These are phyloP conservation scores for Candida cerambycidarum DNA, from an alignment of 805 yeast genomes.

Conservation along the genomic window DNA sequence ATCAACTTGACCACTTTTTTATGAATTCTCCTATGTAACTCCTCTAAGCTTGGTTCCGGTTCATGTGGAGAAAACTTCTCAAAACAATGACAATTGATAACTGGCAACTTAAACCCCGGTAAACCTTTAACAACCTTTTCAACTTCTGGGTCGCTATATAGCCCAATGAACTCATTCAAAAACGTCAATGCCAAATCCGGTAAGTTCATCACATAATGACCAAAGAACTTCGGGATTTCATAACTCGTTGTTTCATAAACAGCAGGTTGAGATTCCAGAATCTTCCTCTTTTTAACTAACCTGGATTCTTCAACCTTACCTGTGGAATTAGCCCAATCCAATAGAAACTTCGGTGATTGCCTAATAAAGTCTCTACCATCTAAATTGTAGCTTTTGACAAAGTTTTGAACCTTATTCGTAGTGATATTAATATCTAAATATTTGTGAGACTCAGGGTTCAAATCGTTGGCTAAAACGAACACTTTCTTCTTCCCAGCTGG, in stretches of 20 bases:
- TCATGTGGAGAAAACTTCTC: conserved; percentile 80
- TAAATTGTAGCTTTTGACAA: conserved; percentile 62
- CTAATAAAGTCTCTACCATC: conserved; percentile 85
- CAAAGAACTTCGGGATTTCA: conserved; percentile 52
- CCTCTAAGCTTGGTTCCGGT: conserved; percentile 69
- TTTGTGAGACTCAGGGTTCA: conserved; percentile 83
- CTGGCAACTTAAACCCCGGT: conserved; percentile 62
- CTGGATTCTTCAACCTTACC: conserved; percentile 34
- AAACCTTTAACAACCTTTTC: conserved; percentile 31
- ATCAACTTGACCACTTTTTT: conserved; percentile 46
- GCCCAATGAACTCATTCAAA: conserved; percentile 72
- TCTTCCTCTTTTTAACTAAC: conserved; percentile 37
- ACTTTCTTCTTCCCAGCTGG: conserved; percentile 89
- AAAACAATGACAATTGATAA: conserved; percentile 87
- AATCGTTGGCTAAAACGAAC: conserved; percentile 85
- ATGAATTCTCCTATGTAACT: conserved; percentile 65
- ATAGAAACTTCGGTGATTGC: conserved; percentile 52
- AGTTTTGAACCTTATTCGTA: conserved; percentile 58
- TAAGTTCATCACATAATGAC: conserved; percentile 90
- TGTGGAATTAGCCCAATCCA: conserved; percentile 40
- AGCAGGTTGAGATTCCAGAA: conserved; percentile 38
- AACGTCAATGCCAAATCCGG: conserved; percentile 92
- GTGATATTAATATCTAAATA: conserved; percentile 65
- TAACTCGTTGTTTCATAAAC: conserved; percentile 19
- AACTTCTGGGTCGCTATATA: conserved; percentile 50